Evolutionary conservation across 305 asterid species (phyloP).

Genomic region (Fraxinus baroniana): DNA sequence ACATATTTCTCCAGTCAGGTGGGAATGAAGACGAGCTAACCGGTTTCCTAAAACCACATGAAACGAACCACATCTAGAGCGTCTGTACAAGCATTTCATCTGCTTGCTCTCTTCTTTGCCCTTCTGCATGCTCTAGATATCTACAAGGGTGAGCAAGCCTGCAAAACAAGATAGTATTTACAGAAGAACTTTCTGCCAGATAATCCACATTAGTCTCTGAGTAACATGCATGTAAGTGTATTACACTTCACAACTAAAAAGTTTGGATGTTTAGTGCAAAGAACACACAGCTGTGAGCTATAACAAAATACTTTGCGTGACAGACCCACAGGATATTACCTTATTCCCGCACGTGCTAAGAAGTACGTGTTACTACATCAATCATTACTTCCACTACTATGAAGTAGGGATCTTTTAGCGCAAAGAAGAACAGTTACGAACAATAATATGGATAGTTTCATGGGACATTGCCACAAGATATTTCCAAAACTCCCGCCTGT

Average conservation of each 20-base stretch:
- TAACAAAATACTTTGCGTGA: background rate
- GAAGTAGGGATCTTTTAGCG: background rate
- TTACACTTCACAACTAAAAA: background rate
- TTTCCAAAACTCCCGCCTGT: background rate
- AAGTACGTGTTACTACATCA: background rate
- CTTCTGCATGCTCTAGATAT: constrained; percentile 22
- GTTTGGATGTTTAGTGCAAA: background rate
- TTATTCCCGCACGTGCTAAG: background rate
- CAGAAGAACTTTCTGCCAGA: background rate
- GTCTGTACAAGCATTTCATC: background rate
- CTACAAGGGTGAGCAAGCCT: constrained; percentile 34
- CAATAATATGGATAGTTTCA: background rate
- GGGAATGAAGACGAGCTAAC: background rate
- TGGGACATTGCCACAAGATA: background rate
- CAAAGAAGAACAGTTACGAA: background rate
- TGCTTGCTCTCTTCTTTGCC: constrained; percentile 17
- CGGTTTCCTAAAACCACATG: background rate
- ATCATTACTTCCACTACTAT: background rate
- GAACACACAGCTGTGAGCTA: background rate
- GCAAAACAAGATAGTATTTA: background rate
- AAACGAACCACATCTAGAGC: background rate
- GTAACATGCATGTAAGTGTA: background rate
- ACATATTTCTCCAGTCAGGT: constrained; percentile 16
- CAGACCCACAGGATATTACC: background rate
- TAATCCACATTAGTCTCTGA: background rate